Base-by-base conservation (phyloP, 2,329 filamentous ascomycete species). In the Lanzia echinophila region DNA sequence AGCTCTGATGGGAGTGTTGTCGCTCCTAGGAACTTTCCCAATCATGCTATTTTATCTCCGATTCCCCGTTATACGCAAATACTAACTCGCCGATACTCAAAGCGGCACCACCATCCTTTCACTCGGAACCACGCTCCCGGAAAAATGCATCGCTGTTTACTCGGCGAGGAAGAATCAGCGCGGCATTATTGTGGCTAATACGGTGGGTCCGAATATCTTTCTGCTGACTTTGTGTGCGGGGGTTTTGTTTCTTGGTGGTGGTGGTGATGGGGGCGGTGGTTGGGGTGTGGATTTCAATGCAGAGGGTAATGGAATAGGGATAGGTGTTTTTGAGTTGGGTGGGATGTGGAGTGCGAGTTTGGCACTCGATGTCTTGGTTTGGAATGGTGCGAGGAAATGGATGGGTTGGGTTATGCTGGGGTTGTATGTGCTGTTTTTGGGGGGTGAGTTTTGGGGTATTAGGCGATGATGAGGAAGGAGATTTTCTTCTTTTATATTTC, bases 171-270 rank as follows among this genome's bases (percentile, higher is more conserved):
- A 73, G 13, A 75, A 74, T 4, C 72, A 79, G 17, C 62, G 65
- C 2, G 75, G 75, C 1, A 77, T 81, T 45, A 62, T 81, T 8
- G 73, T 76, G 6, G 78, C 77, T 0, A 79, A 75, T 43, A 77
- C 75, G 3, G 76, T 72, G 0, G 77, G 76, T 4, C 79, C 76
- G 57, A 80, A 80, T 55, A 76, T 80, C 33, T 81, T 80, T 60
- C 65, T 81, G 32, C 65, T 79, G 15, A 73, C 75, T 1, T 65
- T 81, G 3, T 80, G 77, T 59, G 64, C 73, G 15, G 77, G 74
- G 1, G 65, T 75, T 13, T 55, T 71, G 24, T 67, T 70, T 52
- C 45, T 68, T 17, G 59, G 59, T 39, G 67, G 63, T 28, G 24
- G 8, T n/a, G n/a, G n/a, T n/a, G n/a, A n/a, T n/a, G n/a, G n/a